Conservation (phyloP, 345 rosid species). For the Dimocarpus longan region DNA sequence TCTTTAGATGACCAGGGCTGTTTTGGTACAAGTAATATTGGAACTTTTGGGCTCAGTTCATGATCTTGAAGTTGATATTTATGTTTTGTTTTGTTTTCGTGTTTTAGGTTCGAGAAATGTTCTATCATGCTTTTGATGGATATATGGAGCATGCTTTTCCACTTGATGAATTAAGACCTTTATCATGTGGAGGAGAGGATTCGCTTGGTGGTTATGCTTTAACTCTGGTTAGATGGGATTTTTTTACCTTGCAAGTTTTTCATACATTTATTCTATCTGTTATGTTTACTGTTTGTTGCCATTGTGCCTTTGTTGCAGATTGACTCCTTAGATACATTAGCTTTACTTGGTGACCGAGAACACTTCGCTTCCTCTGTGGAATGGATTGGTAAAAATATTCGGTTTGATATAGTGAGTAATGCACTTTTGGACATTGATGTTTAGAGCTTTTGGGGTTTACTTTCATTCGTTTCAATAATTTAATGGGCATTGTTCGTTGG, state of each 20-base stretch:
- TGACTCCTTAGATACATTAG: conserved; percentile 90
- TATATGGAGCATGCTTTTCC: conserved; percentile 98
- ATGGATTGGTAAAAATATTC: conserved; percentile 98
- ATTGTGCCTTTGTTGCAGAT: conserved; percentile 48
- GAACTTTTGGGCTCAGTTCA: neutral
- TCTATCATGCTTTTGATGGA: conserved; percentile 97
- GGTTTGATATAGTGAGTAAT: conserved; percentile 96
- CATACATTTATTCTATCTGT: neutral
- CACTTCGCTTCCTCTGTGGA: conserved; percentile 78
- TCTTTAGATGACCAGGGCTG: neutral
- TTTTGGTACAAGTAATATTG: neutral
- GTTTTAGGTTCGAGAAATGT: conserved; percentile 87
- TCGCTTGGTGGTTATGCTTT: conserved; percentile 94
- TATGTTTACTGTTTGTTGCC: conserved; percentile 22
- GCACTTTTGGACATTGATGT: conserved; percentile 22
- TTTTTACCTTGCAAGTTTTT: neutral
- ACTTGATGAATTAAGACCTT: conserved; percentile 84
- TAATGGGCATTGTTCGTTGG: neutral
- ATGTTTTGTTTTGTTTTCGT: neutral
- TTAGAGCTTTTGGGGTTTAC: conserved; percentile 16
- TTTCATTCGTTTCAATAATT: conserved; percentile 2
- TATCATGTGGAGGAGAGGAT: conserved; percentile 93
- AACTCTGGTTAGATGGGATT: conserved; percentile 59
- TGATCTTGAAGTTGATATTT: too few relatives aligned
- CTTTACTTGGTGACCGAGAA: conserved; percentile 82